Percentiles rank a stretch among this genome's conserved stretches.
These are phyloP conservation scores for Nitzschia inconspicua DNA, from an alignment of 108 stramenopile species.

Conservation along the genomic window DNA sequence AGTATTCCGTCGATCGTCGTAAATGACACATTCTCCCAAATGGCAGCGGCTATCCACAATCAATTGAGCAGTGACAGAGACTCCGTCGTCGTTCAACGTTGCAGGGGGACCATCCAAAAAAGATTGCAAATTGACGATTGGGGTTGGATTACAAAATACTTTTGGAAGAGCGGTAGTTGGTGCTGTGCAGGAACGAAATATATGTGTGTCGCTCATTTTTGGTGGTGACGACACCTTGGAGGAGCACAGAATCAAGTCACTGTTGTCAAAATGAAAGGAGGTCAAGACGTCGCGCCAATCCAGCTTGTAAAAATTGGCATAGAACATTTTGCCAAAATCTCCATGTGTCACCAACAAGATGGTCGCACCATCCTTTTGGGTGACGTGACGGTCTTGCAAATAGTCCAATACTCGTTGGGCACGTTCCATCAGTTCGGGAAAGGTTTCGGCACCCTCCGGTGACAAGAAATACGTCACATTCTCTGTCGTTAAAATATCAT, in stretches of 20 bases:
- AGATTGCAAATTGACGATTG: slow-evolving; percentile 1
- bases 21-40: slow-evolving; percentile 40
- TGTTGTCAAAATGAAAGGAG: slow-evolving; percentile 56
- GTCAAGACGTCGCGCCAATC: slow-evolving; percentile 44
- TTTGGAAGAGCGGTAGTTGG: too few relatives aligned
- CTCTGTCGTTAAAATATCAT: slow-evolving; percentile 34
- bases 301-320: slow-evolving; percentile 47
- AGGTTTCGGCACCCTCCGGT: slow-evolving; percentile 49
- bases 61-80: slow-evolving; percentile 18
- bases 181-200: too few relatives aligned
- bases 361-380: background rate
- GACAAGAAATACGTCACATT: slow-evolving; percentile 45
- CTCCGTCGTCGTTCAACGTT: background rate
- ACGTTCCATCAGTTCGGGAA: slow-evolving; percentile 41
- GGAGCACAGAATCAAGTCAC: slow-evolving; percentile 38
- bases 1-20: slow-evolving; percentile 29
- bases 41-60: slow-evolving; percentile 27
- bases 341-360: slow-evolving; percentile 50
- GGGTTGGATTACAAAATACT: slow-evolving; percentile 5
- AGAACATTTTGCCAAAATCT: slow-evolving; percentile 59
- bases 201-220: background rate
- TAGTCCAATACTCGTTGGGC: slow-evolving; percentile 23
- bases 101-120: slow-evolving; percentile 17
- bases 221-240: background rate
- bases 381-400: background rate